These are phyloP conservation scores for Nepenthes gracilis DNA, from an alignment of 148 eudicot species.

Conservation along the genomic window DNA sequence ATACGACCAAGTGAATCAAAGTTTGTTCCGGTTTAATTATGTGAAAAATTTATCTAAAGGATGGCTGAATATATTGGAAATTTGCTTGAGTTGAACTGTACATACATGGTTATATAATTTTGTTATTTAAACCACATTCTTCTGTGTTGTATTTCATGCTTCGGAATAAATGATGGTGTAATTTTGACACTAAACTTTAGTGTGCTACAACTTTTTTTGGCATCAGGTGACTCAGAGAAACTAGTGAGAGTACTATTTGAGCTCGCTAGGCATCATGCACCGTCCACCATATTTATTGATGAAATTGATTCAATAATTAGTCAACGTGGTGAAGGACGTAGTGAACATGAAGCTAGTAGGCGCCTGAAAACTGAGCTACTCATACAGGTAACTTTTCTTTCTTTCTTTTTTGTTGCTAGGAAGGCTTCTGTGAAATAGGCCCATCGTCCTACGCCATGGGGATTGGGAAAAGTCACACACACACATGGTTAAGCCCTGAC, in stretches of 20 bases:
- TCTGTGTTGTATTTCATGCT: no score
- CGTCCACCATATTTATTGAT: constrained; percentile 94
- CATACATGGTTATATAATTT: no score
- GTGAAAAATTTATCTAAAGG: no score
- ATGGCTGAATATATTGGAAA: no score
- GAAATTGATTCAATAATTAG: constrained; percentile 97
- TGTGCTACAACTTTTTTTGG: not conserved
- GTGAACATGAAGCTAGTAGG: constrained; percentile 99
- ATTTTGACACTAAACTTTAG: not conserved
- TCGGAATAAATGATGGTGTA: not conserved
- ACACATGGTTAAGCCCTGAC: no score
- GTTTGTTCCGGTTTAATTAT: no score
- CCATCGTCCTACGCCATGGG: not conserved
- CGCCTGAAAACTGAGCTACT: constrained; percentile 93
- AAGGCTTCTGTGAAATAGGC: not conserved
- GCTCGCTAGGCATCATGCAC: constrained; percentile 99
- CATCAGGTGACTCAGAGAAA: constrained; percentile 91
- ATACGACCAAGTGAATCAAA: no score
- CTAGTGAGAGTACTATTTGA: constrained; percentile 87
- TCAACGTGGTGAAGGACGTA: constrained; percentile 97
- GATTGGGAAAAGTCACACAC: no score
- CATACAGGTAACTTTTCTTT: constrained; percentile 58
- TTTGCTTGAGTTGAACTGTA: no score
- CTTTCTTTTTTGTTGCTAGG: not conserved
- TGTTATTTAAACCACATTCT: no score